Evolutionary conservation across 2,329 filamentous ascomycete genomes (phyloP), one percentile per base, ranked within the genome.

Genomic region (Penicillium paneum): DNA sequence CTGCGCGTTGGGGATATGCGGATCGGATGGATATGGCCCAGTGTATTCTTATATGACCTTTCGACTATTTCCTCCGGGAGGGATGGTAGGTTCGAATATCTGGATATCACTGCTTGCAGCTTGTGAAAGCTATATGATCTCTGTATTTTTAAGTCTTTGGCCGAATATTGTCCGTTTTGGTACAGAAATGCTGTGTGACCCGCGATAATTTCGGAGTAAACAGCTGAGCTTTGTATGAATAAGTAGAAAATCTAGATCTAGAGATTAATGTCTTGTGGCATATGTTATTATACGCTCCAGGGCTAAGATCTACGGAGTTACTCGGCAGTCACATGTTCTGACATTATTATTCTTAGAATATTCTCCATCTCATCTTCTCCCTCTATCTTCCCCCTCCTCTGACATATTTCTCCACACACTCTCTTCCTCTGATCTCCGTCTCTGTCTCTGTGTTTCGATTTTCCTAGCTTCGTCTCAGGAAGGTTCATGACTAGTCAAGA

Each of bases 401-500:
- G 15, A 26, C 13, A n/a, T 21, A 11, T 12, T 32, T 36, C 26
- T 32, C 29, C 19, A 7, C 21, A 39, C 2, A 31, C 13, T 19
- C 13, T 26, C 45, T 17, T 5, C 10, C 39, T 12, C 24, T 42
- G 2, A 3, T 32, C 28, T 31, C 6, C 17, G 5, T 35, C 29
- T 38, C 45, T 17, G 2, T 43, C 38, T 41, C 46, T 41, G 24
- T 17, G 31, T 21, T 41, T 52, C 13, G 3, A 44, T 6, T 32
- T 43, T 32, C 5, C 17, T 31, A 19, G 11, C 24, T 45, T 32
- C 15, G 19, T 48, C 31, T 13, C 13, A 36, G 21, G 29, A 36
- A 56, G 60, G 65, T 75, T 70, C 71, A 78, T 78, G 74, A 74
- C 72, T 66, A 67, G 68, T 58, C 71, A 83, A 49, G 26, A 49